A percentile compares a stretch with the other conserved stretches of the same genome.
Evolutionary conservation across 208 protist genomes (phyloP).

Genomic region (Wallacemonas sp.): DNA sequence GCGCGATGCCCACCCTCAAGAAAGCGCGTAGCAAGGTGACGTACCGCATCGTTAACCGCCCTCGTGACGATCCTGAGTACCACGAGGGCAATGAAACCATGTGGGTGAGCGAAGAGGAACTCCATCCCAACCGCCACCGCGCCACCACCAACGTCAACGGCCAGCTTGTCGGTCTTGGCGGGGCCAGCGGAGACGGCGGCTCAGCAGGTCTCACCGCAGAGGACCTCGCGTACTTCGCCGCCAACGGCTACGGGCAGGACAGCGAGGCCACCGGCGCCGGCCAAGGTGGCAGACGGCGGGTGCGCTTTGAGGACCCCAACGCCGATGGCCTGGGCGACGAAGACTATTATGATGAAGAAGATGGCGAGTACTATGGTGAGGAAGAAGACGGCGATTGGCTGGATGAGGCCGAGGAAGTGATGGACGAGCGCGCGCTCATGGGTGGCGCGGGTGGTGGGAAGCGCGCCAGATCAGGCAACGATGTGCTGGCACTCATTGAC

Average conservation of each 20-base stretch:
- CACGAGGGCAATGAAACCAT: conserved; percentile 25
- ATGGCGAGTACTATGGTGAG: conserved; percentile 5
- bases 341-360: conserved; percentile 13
- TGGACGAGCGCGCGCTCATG: conserved; percentile 1
- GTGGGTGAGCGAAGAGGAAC: conserved; percentile 66
- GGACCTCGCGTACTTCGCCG: conserved; percentile 14
- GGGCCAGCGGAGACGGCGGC: background rate
- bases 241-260: background rate
- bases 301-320: conserved; percentile 9
- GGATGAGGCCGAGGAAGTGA: conserved; percentile 23
- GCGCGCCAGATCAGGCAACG: conserved; percentile 2
- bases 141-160: conserved; percentile 5
- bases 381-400: conserved; percentile 14
- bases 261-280: background rate
- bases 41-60: conserved; percentile 72
- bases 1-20: conserved; percentile 31
- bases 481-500: conserved; percentile 11
- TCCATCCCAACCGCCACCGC: conserved; percentile 37
- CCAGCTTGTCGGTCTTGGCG: background rate
- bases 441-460: background rate
- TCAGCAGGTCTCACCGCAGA: conserved; percentile 2
- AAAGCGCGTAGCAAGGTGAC: conserved; percentile 35
- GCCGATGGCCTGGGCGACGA: conserved; percentile 11
- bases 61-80: conserved; percentile 43
- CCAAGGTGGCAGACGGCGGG: background rate